Evolutionary conservation across 2,329 filamentous ascomycete genomes (phyloP), one percentile per base, ranked within the genome.

Genomic region (Ophiostoma pallidulum): DNA sequence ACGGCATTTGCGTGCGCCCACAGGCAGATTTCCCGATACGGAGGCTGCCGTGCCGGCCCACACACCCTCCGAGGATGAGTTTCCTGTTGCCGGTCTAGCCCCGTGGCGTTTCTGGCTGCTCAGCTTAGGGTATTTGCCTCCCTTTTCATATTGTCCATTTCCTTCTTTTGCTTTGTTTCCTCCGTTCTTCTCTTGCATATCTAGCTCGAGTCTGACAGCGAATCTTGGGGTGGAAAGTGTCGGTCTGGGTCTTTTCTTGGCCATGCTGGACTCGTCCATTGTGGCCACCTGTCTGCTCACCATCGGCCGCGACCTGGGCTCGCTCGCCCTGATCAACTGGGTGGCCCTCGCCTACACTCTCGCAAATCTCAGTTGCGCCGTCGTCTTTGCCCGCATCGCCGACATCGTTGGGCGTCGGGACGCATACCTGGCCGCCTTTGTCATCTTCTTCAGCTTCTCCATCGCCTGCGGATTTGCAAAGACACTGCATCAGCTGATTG

Each of bases 251-350:
- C 65, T 80, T 1, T 75, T 78, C 45, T 66, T 81, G 41, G 73
- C 77, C 24, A 70, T 78, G 55, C 59, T 79, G n/a, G 77, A 80
- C 58, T 71, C 72, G 2, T 76, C 76, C 4, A 79, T 81, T 32
- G 72, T 81, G 1, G 75, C 77, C 1, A 80, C 77, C 12, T 73
- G 73, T 38, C 60, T 81, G 9, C 73, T 73, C 54, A 66, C 65
- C n/a, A 80, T 80, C 40, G 72, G 71, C 2, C 58, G 56, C 14
- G 73, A 80, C 4, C 74, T 80, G 40, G 48, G 66, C 10, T 64
- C 66, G 13, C 54, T 73, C 3, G 59, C 64, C 10, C 56, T 55
- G 4, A 66, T 75, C 45, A 77, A 74, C 55, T 77, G 73, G 73
- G 68, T 78, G 0, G 73, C 73, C 0, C 62, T 80, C 32, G 64